Evolutionary conservation across 2,329 filamentous ascomycete genomes (phyloP).

Genomic region (Chlorencoelia australis): DNA sequence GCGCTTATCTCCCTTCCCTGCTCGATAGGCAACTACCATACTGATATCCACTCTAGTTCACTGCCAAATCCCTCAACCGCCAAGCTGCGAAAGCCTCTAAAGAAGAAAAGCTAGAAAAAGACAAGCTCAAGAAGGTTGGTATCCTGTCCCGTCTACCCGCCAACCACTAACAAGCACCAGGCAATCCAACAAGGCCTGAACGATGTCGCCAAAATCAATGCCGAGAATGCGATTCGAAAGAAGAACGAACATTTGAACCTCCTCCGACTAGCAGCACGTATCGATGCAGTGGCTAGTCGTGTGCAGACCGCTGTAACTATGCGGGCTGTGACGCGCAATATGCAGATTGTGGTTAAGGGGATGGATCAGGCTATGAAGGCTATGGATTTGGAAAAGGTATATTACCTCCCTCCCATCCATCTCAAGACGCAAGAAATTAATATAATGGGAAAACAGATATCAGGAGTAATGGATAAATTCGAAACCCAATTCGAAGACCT

Average conservation of each 20-base stretch:
- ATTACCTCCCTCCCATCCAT: background rate
- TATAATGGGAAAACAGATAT: slow-evolving; percentile 36
- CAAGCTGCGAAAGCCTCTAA: slow-evolving; percentile 52
- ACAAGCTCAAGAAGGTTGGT: slow-evolving; percentile 48
- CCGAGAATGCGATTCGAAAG: slow-evolving; percentile 53
- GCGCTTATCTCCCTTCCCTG: slow-evolving; percentile 8
- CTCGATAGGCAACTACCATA: slow-evolving; percentile 2
- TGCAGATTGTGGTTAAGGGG: slow-evolving; percentile 51
- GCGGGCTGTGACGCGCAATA: slow-evolving; percentile 48
- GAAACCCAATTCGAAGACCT: slow-evolving; percentile 45
- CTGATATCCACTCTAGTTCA: slow-evolving; percentile 35
- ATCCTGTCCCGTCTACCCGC: background rate
- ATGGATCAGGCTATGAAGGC: slow-evolving; percentile 54
- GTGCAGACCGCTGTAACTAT: slow-evolving; percentile 56
- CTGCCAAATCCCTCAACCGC: slow-evolving; percentile 51
- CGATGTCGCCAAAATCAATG: slow-evolving; percentile 54
- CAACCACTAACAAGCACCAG: slow-evolving; percentile 24
- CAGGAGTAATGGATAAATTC: slow-evolving; percentile 56
- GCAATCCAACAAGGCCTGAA: slow-evolving; percentile 49
- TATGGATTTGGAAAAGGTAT: slow-evolving; percentile 55
- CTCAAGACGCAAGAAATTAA: background rate
- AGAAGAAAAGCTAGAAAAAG: slow-evolving; percentile 49
- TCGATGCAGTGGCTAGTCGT: slow-evolving; percentile 48
- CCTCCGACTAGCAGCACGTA: slow-evolving; percentile 43
- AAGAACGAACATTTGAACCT: slow-evolving; percentile 52